A percentile compares a stretch with the other conserved stretches of the same genome.
Conservation (phyloP, 106 monocot species). For the Iris macrosiphon region DNA sequence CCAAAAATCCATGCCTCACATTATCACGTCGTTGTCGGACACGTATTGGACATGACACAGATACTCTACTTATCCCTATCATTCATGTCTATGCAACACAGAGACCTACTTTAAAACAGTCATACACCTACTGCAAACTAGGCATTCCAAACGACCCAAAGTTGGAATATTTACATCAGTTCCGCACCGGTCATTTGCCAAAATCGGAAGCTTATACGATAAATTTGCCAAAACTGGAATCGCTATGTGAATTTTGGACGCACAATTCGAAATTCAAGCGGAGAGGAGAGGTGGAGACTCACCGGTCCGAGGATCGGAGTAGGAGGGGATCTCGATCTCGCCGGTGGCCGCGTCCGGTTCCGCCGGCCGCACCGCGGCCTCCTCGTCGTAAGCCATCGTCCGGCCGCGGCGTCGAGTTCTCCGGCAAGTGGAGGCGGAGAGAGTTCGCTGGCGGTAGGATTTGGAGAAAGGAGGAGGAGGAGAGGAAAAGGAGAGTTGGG, state of each 20-base stretch:
- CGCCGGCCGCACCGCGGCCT: conserved; percentile 6
- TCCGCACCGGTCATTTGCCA: too few relatives aligned
- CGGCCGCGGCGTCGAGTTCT: neutral
- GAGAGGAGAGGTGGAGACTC: neutral
- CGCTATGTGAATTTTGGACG: neutral
- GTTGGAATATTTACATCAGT: too few relatives aligned
- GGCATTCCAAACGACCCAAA: too few relatives aligned
- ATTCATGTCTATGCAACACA: too few relatives aligned
- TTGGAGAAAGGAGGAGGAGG: neutral
- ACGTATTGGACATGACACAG: too few relatives aligned
- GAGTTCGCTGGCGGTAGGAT: neutral
- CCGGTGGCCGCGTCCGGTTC: neutral
- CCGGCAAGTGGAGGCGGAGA: neutral
- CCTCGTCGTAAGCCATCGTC: conserved; percentile 16
- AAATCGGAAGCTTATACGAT: too few relatives aligned
- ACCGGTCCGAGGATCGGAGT: conserved; percentile 9
- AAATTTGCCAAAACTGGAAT: too few relatives aligned
- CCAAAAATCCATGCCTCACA: too few relatives aligned
- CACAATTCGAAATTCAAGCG: neutral
- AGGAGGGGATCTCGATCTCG: neutral
- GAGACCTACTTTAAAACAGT: too few relatives aligned
- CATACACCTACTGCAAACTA: too few relatives aligned
- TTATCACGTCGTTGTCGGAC: too few relatives aligned
- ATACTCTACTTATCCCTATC: too few relatives aligned
- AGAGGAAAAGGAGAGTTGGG: neutral